A percentile compares a stretch with the other conserved stretches of the same genome.
phyloP scores from a whole-genome alignment of 352 stramenopile genomes.

The Phytophthora kernoviae region DNA sequence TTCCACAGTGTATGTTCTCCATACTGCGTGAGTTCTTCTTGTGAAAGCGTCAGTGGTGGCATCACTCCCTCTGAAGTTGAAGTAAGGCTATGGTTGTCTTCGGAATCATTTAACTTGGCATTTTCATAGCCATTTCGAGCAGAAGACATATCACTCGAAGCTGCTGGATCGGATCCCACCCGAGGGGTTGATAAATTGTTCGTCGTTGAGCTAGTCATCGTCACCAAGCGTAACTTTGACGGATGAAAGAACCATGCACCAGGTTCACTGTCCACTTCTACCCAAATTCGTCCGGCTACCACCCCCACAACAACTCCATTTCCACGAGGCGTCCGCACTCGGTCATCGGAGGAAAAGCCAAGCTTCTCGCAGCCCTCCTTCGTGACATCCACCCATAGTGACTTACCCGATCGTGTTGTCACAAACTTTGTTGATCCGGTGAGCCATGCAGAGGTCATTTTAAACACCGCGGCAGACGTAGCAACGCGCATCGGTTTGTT shows the following conservation, averaged over 20 bases:
- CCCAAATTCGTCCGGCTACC: conserved; percentile 67
- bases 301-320: conserved; percentile 73
- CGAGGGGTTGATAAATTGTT: conserved; percentile 7
- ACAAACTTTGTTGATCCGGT: conserved; percentile 50
- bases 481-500: conserved; percentile 25
- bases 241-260: conserved; percentile 85
- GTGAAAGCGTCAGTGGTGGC: conserved; percentile 7
- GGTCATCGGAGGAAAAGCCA: conserved; percentile 61
- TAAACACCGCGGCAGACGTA: conserved; percentile 43
- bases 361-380: conserved; percentile 32
- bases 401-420: conserved; percentile 58
- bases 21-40: conserved; percentile 30
- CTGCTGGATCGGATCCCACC: not conserved
- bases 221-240: conserved; percentile 58
- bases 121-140: not conserved
- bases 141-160: not conserved
- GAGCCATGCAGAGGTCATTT: conserved; percentile 68
- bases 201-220: conserved; percentile 13
- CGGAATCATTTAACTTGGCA: not conserved
- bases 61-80: not conserved
- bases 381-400: conserved; percentile 77
- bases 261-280: conserved; percentile 77
- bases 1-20: conserved; percentile 48
- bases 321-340: conserved; percentile 76
- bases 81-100: not conserved